These are phyloP conservation scores for Massarina eburnea DNA, from an alignment of 2,329 filamentous ascomycete genomes.

Conservation along the genomic window DNA sequence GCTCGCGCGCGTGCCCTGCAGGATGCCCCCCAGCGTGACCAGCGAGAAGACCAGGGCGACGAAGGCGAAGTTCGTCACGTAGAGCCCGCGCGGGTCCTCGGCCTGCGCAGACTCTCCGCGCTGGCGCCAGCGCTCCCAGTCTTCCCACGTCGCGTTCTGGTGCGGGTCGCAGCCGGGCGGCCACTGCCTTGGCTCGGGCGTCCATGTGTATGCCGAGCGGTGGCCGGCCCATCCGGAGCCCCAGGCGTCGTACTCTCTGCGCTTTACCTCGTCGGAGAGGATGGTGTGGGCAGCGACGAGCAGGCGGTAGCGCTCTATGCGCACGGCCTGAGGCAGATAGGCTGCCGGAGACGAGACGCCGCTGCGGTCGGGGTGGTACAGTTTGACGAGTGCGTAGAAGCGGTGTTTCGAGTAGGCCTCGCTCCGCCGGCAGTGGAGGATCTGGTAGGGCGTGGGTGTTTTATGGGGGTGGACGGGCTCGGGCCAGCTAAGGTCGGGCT, in stretches of 20 bases:
- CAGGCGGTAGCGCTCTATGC: constrained; percentile 86
- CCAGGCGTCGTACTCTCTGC: constrained; percentile 77
- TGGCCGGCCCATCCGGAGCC: constrained; percentile 74
- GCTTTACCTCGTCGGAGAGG: constrained; percentile 77
- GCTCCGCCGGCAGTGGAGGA: constrained; percentile 65
- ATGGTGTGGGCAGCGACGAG: constrained; percentile 86
- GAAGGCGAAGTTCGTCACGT: constrained; percentile 80
- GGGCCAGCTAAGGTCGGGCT: constrained; percentile 36
- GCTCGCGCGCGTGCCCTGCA: constrained; percentile 71
- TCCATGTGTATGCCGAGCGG: constrained; percentile 24
- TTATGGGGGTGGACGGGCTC: constrained; percentile 39
- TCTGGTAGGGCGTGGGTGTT: constrained; percentile 83
- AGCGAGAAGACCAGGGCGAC: constrained; percentile 70
- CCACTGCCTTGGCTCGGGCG: constrained; percentile 34
- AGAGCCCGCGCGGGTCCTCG: constrained; percentile 54
- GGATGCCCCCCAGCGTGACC: constrained; percentile 68
- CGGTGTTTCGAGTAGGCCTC: constrained; percentile 77
- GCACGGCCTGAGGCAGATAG: constrained; percentile 59
- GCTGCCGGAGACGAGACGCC: constrained; percentile 40
- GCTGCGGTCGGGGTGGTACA: constrained; percentile 85
- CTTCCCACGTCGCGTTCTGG: constrained; percentile 93
- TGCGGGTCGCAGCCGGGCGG: constrained; percentile 50
- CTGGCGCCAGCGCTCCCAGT: constrained; percentile 71
- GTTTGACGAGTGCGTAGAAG: constrained; percentile 90
- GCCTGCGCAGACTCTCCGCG: constrained; percentile 32